phyloP scores from a whole-genome alignment of 1,139 yeast species.

The Blastobotrys raffinosifermentans region DNA sequence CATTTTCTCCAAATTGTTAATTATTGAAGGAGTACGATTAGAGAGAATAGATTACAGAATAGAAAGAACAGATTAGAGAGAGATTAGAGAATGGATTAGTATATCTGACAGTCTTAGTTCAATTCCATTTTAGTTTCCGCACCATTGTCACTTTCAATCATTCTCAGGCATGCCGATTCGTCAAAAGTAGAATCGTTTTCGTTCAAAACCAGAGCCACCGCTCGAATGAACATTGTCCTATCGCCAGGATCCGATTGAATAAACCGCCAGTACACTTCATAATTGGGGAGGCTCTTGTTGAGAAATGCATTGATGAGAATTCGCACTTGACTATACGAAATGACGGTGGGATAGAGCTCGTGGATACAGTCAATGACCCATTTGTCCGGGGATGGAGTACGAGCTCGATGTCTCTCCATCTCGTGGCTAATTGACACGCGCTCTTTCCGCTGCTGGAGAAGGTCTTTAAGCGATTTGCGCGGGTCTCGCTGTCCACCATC shows the following conservation, averaged over 20 bases:
- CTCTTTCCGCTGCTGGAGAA: not conserved
- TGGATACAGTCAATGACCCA: slow-evolving; percentile 2
- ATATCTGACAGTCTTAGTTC: no score
- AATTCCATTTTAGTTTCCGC: no score
- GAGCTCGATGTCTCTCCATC: not conserved
- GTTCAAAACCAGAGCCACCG: not conserved
- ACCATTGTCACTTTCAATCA: not conserved
- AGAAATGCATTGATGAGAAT: not conserved
- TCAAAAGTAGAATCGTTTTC: slow-evolving; percentile 1
- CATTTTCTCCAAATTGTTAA: slow-evolving; percentile 3
- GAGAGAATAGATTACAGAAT: slow-evolving; percentile 1
- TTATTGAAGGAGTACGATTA: not conserved
- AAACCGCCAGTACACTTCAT: slow-evolving; percentile 1
- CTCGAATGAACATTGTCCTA: not conserved
- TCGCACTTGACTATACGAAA: not conserved
- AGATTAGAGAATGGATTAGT: no score
- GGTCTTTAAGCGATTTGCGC: not conserved
- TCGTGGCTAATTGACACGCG: not conserved
- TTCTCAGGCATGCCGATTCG: not conserved
- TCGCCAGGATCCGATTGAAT: slow-evolving; percentile 6
- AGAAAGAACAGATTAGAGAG: no score
- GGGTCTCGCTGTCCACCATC: no score
- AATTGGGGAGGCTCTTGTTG: not conserved
- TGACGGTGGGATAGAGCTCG: slow-evolving; percentile 1
- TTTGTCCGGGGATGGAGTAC: not conserved